These are phyloP conservation scores for Penicillium fimorum DNA, from an alignment of 495 filamentous ascomycete genomes.

Conservation along the genomic window DNA sequence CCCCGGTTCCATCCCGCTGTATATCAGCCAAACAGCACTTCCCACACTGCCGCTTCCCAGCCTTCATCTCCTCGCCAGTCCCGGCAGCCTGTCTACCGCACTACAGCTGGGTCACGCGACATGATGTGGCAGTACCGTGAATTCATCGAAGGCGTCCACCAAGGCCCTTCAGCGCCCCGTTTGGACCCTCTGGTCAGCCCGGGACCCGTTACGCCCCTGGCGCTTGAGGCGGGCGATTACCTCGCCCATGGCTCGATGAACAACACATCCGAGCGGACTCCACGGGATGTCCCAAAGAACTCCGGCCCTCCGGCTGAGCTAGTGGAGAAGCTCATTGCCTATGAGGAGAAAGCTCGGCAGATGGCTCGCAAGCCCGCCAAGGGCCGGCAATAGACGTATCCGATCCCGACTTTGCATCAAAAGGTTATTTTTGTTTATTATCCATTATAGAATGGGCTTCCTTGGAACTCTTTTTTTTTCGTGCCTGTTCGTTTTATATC, in stretches of 20 bases:
- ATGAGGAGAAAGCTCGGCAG: conserved; percentile 40
- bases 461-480: background rate
- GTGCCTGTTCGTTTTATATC: conserved; percentile 6
- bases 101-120: conserved; percentile 37
- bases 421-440: conserved; percentile 1
- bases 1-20: conserved; percentile 52
- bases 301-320: conserved; percentile 32
- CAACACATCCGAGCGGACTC: conserved; percentile 17
- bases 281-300: conserved; percentile 23
- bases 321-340: conserved; percentile 39
- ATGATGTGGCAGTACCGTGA: conserved; percentile 43
- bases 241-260: conserved; percentile 41
- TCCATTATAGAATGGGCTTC: background rate
- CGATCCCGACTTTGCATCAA: conserved; percentile 1
- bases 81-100: conserved; percentile 35
- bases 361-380: conserved; percentile 34
- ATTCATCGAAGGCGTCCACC: conserved; percentile 34
- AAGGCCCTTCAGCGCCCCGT: conserved; percentile 58
- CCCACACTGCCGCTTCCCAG: conserved; percentile 21
- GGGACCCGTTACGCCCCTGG: conserved; percentile 75
- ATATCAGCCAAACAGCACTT: conserved; percentile 34
- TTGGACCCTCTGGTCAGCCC: conserved; percentile 70
- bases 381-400: conserved; percentile 28
- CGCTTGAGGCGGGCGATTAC: conserved; percentile 60
- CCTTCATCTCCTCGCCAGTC: conserved; percentile 36